Conservation (phyloP, 768 basidiomycete species). For the Hydnomerulius pinastri region DNA sequence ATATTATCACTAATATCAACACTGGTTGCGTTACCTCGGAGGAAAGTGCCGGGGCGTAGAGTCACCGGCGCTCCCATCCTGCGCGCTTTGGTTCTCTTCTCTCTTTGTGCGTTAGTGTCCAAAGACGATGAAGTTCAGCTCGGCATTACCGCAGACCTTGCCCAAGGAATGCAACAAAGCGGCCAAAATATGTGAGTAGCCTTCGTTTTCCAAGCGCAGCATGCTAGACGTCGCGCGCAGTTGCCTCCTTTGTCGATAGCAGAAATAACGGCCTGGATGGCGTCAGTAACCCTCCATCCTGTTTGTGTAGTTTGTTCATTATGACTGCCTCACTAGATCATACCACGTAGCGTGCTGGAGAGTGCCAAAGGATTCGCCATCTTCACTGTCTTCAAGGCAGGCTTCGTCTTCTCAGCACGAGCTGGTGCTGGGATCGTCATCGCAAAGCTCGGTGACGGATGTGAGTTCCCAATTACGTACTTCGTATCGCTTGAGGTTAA, state of each 20-base stretch:
- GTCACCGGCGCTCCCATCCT: background rate
- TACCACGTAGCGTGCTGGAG: slow-evolving; percentile 56
- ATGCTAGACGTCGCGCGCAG: slow-evolving; percentile 38
- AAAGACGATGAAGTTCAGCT: slow-evolving; percentile 47
- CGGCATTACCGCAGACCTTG: slow-evolving; percentile 54
- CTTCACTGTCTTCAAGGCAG: slow-evolving; percentile 80
- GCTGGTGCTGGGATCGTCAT: slow-evolving; percentile 89
- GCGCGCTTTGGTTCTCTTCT: background rate
- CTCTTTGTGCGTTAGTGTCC: background rate
- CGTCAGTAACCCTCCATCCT: slow-evolving; percentile 35
- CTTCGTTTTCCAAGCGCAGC: background rate
- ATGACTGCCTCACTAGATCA: slow-evolving; percentile 39
- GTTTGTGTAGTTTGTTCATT: background rate
- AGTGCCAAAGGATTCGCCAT: slow-evolving; percentile 82
- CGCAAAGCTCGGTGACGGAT: slow-evolving; percentile 76
- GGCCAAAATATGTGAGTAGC: slow-evolving; percentile 73
- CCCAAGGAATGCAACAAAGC: slow-evolving; percentile 88
- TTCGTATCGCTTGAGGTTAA: background rate
- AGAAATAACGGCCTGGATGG: slow-evolving; percentile 86
- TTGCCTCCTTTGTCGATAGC: slow-evolving; percentile 81
- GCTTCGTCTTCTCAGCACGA: slow-evolving; percentile 69
- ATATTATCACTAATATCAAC: slow-evolving; percentile 1
- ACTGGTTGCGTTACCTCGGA: background rate
- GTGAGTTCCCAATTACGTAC: slow-evolving; percentile 46
- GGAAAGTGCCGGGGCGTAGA: slow-evolving; percentile 1